Percentiles rank a stretch among this genome's conserved stretches.
Evolutionary conservation across 2,329 filamentous ascomycete genomes (phyloP).

Genomic region (Chalaropsis ovoidea): DNA sequence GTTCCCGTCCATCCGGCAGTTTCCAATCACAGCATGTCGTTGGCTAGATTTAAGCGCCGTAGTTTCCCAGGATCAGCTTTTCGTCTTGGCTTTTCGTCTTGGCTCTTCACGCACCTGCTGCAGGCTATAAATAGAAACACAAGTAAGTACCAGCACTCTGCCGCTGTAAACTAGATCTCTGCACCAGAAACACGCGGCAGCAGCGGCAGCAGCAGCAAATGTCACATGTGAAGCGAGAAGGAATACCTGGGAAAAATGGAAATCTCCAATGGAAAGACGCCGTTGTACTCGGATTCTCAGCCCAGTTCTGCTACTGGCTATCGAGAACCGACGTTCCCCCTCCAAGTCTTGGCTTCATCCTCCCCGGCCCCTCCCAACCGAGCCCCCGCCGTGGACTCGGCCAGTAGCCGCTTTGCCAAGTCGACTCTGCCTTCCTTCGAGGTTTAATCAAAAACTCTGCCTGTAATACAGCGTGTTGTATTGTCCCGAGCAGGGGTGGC

Average conservation of each 20-base stretch:
- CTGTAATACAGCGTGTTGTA: neutral
- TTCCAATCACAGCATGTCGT: neutral
- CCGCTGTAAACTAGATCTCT: too few species aligned
- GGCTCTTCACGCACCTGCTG: neutral
- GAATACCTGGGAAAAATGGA: neutral
- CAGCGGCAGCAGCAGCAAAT: neutral
- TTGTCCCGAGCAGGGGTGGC: neutral
- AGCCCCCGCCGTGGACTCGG: neutral
- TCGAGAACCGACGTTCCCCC: neutral
- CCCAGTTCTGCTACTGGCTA: neutral
- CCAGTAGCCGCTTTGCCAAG: slow-evolving; percentile 5
- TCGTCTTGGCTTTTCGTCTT: neutral
- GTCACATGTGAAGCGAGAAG: neutral
- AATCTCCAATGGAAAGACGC: neutral
- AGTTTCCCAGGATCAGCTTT: neutral
- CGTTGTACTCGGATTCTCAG: neutral
- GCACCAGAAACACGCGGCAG: neutral
- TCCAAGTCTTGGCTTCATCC: slow-evolving; percentile 3
- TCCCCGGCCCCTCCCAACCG: slow-evolving; percentile 4
- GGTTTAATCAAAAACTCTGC: neutral
- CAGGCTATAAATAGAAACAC: slow-evolving; percentile 6
- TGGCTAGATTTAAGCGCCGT: slow-evolving; percentile 10
- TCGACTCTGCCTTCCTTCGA: neutral
- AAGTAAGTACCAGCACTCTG: too few species aligned
- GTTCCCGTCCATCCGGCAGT: neutral